Evolutionary conservation across 192 early-diverging fungal species (phyloP).

Genomic region (Coemansia sp.): DNA sequence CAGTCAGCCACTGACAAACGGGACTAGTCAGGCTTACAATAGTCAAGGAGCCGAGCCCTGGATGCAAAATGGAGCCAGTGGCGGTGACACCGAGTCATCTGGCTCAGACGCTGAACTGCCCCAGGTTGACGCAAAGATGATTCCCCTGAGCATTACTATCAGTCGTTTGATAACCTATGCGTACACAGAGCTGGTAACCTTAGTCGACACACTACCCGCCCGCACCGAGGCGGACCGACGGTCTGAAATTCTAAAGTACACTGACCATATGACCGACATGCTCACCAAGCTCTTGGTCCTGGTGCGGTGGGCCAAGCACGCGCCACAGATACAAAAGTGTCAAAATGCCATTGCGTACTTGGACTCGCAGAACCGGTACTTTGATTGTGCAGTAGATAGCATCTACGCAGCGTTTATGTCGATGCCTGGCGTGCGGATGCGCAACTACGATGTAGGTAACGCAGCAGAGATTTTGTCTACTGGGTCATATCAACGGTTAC

Average conservation of each 20-base stretch:
- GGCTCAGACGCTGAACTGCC: conserved; percentile 49
- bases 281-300: conserved; percentile 73
- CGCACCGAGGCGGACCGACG: conserved; percentile 60
- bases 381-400: conserved; percentile 60
- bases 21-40: neutral
- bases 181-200: conserved; percentile 65
- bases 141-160: conserved; percentile 60
- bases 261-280: conserved; percentile 61
- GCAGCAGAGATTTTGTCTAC: conserved; percentile 85
- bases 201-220: conserved; percentile 65
- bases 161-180: conserved; percentile 63
- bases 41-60: neutral
- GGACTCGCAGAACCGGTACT: conserved; percentile 62
- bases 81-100: conserved; percentile 4
- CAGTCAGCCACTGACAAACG: conserved; percentile 6
- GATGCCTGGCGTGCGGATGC: conserved; percentile 62
- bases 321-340: conserved; percentile 68
- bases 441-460: conserved; percentile 79
- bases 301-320: conserved; percentile 73
- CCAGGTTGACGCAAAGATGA: conserved; percentile 62
- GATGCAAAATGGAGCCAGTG: conserved; percentile 1
- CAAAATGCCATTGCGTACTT: conserved; percentile 66
- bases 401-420: conserved; percentile 56
- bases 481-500: conserved; percentile 78
- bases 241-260: conserved; percentile 63